Base-by-base conservation (phyloP, 495 filamentous ascomycete genomes). In the Lepidopterella palustris region DNA sequence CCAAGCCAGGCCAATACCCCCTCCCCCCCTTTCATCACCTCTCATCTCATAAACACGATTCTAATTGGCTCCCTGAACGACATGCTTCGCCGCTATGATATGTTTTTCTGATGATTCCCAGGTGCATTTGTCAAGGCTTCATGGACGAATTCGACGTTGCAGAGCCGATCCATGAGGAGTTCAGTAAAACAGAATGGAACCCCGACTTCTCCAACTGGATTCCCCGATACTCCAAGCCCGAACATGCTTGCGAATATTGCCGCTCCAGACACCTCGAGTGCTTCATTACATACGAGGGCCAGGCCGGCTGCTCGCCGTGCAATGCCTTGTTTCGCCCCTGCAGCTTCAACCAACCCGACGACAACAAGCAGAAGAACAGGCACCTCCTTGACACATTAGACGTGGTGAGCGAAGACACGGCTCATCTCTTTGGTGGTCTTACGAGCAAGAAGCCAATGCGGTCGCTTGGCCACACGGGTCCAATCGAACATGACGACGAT, bases 241-340 rank as follows among this genome's bases (percentile, higher is more conserved):
- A 78, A 50, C 73, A 77, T 23, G 81, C 87, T 45, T 95, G 89
- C 73, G 79, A 84, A 25, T 85, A 90, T 62, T 95, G 89, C 70
- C 76, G 79, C 31, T 71, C 77, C 11, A 83, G 81, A 72, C 77
- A 83, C 23, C 81, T 91, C 56, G 79, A 90, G 61, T 95, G 89
- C 77, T 90, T 90, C 72, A 75, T 84, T 50, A 83, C 87, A 40
- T 79, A 79, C 32, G 79, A 87, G 68, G 86, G 86, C 73, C 78
- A 82, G 63, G 81, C 79, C 55, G 82, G 80, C 25, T 95, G 89
- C 72, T 90, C 87, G 3, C 85, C 85, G 61, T 95, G 89, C 68
- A 84, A 87, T 62, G 87, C 87, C 23, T 77, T 92, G 18, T 87
- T 82, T 45, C 80, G 85, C 45, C 79, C 80, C 58, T 92, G 88